These are phyloP conservation scores for Aspergillus carlsbadensis DNA, from an alignment of 495 filamentous ascomycete genomes.

Conservation along the genomic window DNA sequence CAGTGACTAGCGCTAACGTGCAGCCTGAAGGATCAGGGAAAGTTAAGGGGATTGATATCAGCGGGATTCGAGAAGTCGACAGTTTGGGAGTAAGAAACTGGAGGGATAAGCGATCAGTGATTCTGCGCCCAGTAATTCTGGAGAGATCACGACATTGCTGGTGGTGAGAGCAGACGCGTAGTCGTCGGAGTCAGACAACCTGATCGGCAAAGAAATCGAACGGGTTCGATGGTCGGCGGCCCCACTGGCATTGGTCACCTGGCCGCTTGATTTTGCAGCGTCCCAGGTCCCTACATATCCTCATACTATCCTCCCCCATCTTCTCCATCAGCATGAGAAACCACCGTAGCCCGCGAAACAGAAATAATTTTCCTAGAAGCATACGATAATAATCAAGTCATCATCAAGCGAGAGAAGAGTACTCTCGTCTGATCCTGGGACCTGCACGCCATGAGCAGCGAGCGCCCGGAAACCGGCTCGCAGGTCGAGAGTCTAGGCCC, in stretches of 20 bases:
- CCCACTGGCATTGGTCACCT: slow-evolving; percentile 22
- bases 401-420: not conserved
- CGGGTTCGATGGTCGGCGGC: slow-evolving; percentile 24
- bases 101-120: too few relatives aligned
- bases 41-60: too few relatives aligned
- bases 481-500: slow-evolving; percentile 19
- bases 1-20: slow-evolving; percentile 6
- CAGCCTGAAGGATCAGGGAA: not conserved
- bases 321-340: not conserved
- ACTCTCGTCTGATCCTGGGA: not conserved
- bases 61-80: too few relatives aligned
- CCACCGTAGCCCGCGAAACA: not conserved
- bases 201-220: slow-evolving; percentile 18
- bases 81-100: too few relatives aligned
- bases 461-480: not conserved
- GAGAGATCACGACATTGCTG: not conserved
- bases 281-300: slow-evolving; percentile 12
- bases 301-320: not conserved
- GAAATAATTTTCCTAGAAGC: not conserved
- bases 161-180: slow-evolving; percentile 3
- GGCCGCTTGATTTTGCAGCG: slow-evolving; percentile 16
- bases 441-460: not conserved
- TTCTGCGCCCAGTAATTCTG: not conserved
- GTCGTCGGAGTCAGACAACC: slow-evolving; percentile 7
- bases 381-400: not conserved